Percentiles rank a stretch among this genome's conserved stretches.
Conservation (phyloP, 148 eudicot species). For the Rhododendron ovatum region DNA sequence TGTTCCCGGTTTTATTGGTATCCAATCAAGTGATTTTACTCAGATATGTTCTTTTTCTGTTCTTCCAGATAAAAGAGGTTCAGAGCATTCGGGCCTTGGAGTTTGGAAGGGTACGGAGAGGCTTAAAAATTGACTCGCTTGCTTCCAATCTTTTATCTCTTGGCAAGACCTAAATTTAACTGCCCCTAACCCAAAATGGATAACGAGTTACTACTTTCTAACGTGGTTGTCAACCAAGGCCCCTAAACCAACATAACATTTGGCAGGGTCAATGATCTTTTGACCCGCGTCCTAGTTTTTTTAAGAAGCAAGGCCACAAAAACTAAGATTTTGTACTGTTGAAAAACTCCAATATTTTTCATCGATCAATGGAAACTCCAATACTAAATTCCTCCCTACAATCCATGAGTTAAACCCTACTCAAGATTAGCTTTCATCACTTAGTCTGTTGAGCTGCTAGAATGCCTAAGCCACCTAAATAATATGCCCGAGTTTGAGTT, state of each 20-base stretch:
- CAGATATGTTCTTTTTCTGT: neutral
- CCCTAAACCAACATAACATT: neutral
- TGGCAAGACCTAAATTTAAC: neutral
- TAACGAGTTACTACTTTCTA: neutral
- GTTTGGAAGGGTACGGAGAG: neutral
- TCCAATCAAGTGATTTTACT: neutral
- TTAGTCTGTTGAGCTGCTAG: neutral
- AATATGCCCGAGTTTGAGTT: neutral
- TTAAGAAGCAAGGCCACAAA: neutral
- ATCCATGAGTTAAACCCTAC: neutral
- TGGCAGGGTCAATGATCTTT: neutral
- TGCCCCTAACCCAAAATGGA: neutral
- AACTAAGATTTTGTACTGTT: neutral
- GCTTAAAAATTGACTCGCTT: neutral
- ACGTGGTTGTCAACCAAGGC: neutral
- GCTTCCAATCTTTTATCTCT: neutral
- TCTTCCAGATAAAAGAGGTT: neutral
- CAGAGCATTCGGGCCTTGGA: neutral
- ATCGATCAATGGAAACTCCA: neutral
- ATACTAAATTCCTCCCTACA: neutral
- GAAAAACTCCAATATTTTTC: neutral
- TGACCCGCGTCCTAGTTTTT: neutral
- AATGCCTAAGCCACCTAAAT: neutral
- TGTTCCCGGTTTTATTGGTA: neutral
- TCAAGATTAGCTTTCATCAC: neutral